Evolutionary conservation across 768 basidiomycete genomes (phyloP), one percentile per base, ranked within the genome.

Genomic region (Asterophora lycoperdoides): DNA sequence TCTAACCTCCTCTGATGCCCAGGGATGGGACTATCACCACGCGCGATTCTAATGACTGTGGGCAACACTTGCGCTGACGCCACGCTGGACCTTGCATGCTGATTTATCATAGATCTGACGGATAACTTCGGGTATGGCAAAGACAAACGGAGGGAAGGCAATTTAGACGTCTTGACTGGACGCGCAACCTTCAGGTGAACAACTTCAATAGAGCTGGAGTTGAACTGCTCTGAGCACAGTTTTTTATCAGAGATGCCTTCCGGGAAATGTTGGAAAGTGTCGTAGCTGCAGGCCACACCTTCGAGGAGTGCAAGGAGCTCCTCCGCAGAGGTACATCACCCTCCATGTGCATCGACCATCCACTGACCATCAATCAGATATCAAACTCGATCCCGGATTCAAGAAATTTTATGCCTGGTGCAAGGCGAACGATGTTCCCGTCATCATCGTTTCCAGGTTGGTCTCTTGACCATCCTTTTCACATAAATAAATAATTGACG

Each of bases 11-110:
- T 17, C 48, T 29, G 30, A 30, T 49, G 17, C 52, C 15, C 64
- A 90, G 89, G 89, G 89, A 92, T 70, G 89, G 89, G 59, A 97
- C 93, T 11, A 95, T 97, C 69, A 95, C 93, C 3, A 92, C 80
- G 34, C 81, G 79, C 60, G 93, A 97, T 64, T 92, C 89, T 6
- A 97, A 97, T 65, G 93, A 96, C 60, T 93, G 88, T 92, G 62
- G 53, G 83, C 30, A 35, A 33, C 44, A 34, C 5, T 23, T 3
- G 1, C 6, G 13, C n/a, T 11, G 20, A 19, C 19, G n/a, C n/a
- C 8, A 28, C 18, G 11, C 13, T 41, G 20, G 15, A 1, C 23
- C 26, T 40, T 19, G 4, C 14, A 9, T 23, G 2, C 40, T 32
- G 30, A 7, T 28, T 18, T 28, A 1, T 9, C 35, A 33, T 58